Evolutionary conservation across 2,329 filamentous ascomycete genomes (phyloP), one percentile per base, ranked within the genome.

Genomic region (Tolypocladium cylindrosporum): DNA sequence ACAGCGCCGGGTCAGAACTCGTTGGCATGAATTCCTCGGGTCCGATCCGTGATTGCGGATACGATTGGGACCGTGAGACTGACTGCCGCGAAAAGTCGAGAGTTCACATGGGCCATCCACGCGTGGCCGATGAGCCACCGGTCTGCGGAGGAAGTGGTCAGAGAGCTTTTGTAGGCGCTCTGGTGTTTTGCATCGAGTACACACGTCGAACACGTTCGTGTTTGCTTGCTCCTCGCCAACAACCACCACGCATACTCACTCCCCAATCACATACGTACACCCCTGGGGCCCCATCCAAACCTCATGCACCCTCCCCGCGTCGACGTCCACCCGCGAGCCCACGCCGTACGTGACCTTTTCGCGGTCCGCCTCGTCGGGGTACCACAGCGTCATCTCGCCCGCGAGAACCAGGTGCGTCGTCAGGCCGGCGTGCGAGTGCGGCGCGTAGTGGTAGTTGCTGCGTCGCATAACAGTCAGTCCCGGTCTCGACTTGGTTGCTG

Each of bases 361-460:
- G 0, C 79, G 74, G 36, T 72, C 69, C 21, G 73, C 65, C 58
- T 88, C 86, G 14, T 84, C 70, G 0, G 86, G 87, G 65, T 88
- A 90, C 24, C 79, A 79, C 60, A 90, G 82, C 9, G 84, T 89
- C 65, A 91, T 70, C 58, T 83, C 75, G 45, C 87, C 88, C 6
- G 76, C 70, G 31, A 88, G 72, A 59, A 91, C 85, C 53, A 90
- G 75, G 71, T 91, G 87, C 1, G 87, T 90, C 0, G 86, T 90
- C 52, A 85, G 73, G 41, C 79, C 80, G 27, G 71, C 64, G 67
- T 91, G 88, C 16, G 78, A 80, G 67, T 90, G 87, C 16, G 88
- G 87, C 45, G 77, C 75, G 68, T 90, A 90, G 70, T 90, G 76
- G 36, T 82, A 78, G 68, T 88, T 85, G 61, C 85, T 88, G 68